Conservation (phyloP, 139 green algal genomes). For the Eudorina sp. region DNA sequence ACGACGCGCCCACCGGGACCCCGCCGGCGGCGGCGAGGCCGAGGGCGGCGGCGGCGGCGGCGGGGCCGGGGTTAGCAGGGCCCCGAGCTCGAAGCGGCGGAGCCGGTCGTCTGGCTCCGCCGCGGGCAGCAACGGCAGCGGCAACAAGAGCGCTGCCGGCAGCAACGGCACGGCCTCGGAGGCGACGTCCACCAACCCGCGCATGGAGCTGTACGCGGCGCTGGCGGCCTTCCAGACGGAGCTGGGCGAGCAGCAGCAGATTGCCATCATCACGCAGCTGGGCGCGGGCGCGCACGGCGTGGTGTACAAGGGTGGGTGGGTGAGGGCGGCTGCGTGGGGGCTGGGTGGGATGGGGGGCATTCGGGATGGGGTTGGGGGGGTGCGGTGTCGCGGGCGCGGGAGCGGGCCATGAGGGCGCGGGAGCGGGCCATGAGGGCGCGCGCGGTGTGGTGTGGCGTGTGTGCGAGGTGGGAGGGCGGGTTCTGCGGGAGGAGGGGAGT, state of each 20-base stretch:
- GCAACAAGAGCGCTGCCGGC: background rate
- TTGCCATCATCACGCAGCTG: slow-evolving; percentile 28
- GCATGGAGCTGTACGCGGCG: slow-evolving; percentile 33
- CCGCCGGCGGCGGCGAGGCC: no score
- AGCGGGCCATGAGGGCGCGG: no score
- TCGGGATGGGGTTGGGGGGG: no score
- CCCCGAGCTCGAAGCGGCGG: background rate
- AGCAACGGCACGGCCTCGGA: background rate
- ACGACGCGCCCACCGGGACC: no score
- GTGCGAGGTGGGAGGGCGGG: no score
- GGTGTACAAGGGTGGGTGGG: slow-evolving; percentile 36
- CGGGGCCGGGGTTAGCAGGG: background rate
- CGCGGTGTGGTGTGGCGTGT: no score
- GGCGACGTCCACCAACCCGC: slow-evolving; percentile 5
- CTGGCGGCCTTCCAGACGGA: slow-evolving; percentile 30
- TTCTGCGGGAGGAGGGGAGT: no score
- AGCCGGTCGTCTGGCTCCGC: background rate
- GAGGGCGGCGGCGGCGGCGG: no score
- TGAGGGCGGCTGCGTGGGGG: background rate
- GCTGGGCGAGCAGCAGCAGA: slow-evolving; percentile 43
- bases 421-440: no score
- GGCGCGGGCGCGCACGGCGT: slow-evolving; percentile 29
- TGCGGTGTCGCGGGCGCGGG: no score
- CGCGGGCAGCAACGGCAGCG: background rate
- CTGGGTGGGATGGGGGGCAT: no score